Conservation (phyloP, 1,139 yeast species). For the Lodderomyces theae region DNA sequence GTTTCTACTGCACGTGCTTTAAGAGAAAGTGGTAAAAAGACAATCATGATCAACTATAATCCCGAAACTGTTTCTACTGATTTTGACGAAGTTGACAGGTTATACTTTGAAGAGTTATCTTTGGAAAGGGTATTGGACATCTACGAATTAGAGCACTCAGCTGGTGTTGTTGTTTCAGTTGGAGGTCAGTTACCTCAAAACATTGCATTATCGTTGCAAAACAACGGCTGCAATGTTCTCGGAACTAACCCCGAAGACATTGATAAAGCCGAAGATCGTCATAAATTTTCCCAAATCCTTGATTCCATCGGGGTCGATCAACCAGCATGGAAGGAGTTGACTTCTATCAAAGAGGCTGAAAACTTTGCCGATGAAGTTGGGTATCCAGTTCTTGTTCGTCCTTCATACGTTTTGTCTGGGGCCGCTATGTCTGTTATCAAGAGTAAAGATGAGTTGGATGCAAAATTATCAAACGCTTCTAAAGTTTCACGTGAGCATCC, state of each 20-base stretch:
- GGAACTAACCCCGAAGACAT: slow-evolving; percentile 96
- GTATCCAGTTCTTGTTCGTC: slow-evolving; percentile 95
- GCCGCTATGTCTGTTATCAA: slow-evolving; percentile 97
- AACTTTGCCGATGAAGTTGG: slow-evolving; percentile 81
- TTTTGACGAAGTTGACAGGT: slow-evolving; percentile 95
- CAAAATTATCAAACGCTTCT: slow-evolving; percentile 81
- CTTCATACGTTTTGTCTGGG: slow-evolving; percentile 95
- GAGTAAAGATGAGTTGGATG: slow-evolving; percentile 71
- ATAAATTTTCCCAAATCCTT: slow-evolving; percentile 90
- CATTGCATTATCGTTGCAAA: slow-evolving; percentile 82
- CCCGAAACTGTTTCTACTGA: slow-evolving; percentile 99
- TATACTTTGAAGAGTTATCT: slow-evolving; percentile 92
- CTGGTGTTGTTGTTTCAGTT: slow-evolving; percentile 92
- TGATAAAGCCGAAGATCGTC: slow-evolving; percentile 97
- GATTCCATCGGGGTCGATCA: slow-evolving; percentile 92
- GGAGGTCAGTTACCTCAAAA: slow-evolving; percentile 99
- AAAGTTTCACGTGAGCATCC: slow-evolving; percentile 95
- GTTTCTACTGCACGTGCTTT: slow-evolving; percentile 94
- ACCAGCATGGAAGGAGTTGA: slow-evolving; percentile 96
- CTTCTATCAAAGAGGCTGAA: slow-evolving; percentile 83
- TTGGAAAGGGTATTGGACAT: slow-evolving; percentile 97
- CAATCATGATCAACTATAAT: slow-evolving; percentile 95
- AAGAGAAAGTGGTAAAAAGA: slow-evolving; percentile 81
- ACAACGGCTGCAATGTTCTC: slow-evolving; percentile 80
- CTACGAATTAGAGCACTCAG: slow-evolving; percentile 84